Percentiles rank a stretch among this genome's conserved stretches.
Evolutionary conservation across 1,284 basidiomycete species (phyloP).

Genomic region (Apiotrichum mycotoxinovorans): DNA sequence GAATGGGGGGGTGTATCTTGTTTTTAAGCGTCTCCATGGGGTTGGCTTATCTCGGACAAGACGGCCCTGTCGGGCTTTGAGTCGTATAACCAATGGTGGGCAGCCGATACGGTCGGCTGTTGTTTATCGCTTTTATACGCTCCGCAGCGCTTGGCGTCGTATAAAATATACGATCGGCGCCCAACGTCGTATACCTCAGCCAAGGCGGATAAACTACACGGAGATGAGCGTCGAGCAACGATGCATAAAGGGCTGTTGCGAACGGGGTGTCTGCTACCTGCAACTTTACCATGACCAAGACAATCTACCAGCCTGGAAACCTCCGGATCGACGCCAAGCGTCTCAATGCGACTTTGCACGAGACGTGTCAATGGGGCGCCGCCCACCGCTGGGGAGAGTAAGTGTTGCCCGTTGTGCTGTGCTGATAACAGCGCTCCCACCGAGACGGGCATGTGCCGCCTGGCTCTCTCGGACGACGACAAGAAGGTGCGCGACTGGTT

Average conservation of each 20-base stretch:
- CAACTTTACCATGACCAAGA: slow-evolving; percentile 11
- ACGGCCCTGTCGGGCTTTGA: too few relatives aligned
- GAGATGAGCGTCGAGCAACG: too few relatives aligned
- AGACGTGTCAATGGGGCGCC: slow-evolving; percentile 35
- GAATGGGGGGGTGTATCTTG: background rate
- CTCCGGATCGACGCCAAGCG: slow-evolving; percentile 28
- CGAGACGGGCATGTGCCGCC: slow-evolving; percentile 24
- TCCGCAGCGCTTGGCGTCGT: too few relatives aligned
- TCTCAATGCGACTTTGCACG: slow-evolving; percentile 36
- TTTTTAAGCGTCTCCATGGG: background rate
- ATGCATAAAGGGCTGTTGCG: too few relatives aligned
- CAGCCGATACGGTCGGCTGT: background rate
- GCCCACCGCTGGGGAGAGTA: slow-evolving; percentile 17
- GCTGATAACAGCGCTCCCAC: background rate
- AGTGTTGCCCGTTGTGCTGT: background rate
- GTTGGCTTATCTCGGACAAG: too few relatives aligned
- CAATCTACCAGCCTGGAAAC: slow-evolving; percentile 8
- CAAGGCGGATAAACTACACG: too few relatives aligned
- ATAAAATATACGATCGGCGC: too few relatives aligned
- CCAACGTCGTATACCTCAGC: too few relatives aligned
- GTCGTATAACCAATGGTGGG: too few relatives aligned
- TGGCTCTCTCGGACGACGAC: slow-evolving; percentile 38
- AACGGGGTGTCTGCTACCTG: too few relatives aligned
- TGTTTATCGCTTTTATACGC: background rate
- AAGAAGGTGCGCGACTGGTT: slow-evolving; percentile 38